phyloP scores from a whole-genome alignment of 805 yeast genomes.

The Komagataella ulmi region DNA sequence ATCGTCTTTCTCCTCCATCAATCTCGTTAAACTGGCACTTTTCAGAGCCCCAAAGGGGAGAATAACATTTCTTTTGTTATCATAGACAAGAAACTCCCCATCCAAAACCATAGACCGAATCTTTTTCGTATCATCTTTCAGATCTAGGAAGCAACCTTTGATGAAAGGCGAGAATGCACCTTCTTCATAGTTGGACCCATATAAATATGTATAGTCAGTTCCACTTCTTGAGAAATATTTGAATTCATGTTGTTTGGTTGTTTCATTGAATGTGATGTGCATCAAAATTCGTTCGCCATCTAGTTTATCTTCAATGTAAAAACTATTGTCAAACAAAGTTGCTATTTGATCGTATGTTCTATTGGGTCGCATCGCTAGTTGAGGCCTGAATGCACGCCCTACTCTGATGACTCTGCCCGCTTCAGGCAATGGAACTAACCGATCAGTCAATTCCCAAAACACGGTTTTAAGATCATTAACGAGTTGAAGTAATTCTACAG shows the following conservation, averaged over 20 bases:
- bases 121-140: conserved; percentile 3
- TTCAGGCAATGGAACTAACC: conserved; percentile 25
- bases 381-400: conserved; percentile 59
- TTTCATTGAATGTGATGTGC: conserved; percentile 39
- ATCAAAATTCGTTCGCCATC: conserved; percentile 86
- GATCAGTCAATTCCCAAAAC: conserved; percentile 43
- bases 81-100: conserved; percentile 92
- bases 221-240: conserved; percentile 53
- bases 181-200: conserved; percentile 28
- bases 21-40: conserved; percentile 47
- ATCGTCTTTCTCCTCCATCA: conserved; percentile 16
- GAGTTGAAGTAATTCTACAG: conserved; percentile 46
- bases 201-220: conserved; percentile 58
- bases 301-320: conserved; percentile 77
- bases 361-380: conserved; percentile 46
- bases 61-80: conserved; percentile 36
- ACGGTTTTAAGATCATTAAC: conserved; percentile 52
- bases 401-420: conserved; percentile 27
- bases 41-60: conserved; percentile 77
- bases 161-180: conserved; percentile 16
- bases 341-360: conserved; percentile 37
- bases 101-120: conserved; percentile 41
- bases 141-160: conserved; percentile 11
- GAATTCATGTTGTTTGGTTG: conserved; percentile 20
- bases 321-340: conserved; percentile 29